phyloP scores from a whole-genome alignment of 1,284 basidiomycete species.

The Trametes pubescens region DNA sequence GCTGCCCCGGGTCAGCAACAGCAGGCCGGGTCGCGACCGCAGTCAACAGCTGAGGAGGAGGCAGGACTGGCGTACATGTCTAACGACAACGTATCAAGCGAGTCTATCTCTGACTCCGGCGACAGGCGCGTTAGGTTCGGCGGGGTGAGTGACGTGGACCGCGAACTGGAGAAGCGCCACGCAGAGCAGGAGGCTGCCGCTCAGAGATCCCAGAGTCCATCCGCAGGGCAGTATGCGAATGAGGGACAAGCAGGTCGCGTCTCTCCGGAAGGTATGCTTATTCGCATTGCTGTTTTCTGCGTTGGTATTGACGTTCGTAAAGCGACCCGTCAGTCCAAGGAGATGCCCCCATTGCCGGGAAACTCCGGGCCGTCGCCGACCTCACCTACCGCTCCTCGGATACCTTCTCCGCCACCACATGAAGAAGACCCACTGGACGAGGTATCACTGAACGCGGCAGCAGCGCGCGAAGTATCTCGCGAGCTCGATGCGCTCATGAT shows the following conservation, averaged over 20 bases:
- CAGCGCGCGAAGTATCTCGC: constrained; percentile 69
- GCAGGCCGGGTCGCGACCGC: constrained; percentile 5
- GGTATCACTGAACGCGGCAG: constrained; percentile 63
- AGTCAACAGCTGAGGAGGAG: constrained; percentile 24
- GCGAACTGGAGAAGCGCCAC: constrained; percentile 31
- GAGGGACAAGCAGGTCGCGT: constrained; percentile 3
- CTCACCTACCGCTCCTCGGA: constrained; percentile 11
- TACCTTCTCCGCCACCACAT: constrained; percentile 21
- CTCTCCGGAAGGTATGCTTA: constrained; percentile 21
- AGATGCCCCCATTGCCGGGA: not conserved
- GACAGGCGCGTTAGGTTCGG: constrained; percentile 40
- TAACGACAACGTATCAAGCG: constrained; percentile 34
- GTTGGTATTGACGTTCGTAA: not conserved
- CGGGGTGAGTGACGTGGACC: constrained; percentile 31
- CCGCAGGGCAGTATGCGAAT: not conserved
- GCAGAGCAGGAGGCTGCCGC: constrained; percentile 22
- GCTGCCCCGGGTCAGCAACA: not conserved
- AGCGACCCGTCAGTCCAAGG: constrained; percentile 5
- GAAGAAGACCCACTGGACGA: constrained; percentile 41
- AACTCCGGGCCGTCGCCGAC: constrained; percentile 6
- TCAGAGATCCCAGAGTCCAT: constrained; percentile 17
- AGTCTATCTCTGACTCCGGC: constrained; percentile 24
- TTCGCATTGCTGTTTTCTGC: not conserved
- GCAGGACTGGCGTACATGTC: constrained; percentile 53
- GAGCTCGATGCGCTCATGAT: constrained; percentile 67